Conservation (phyloP, 2,329 filamentous ascomycete genomes). For the Pestalotiopsis sp. region DNA sequence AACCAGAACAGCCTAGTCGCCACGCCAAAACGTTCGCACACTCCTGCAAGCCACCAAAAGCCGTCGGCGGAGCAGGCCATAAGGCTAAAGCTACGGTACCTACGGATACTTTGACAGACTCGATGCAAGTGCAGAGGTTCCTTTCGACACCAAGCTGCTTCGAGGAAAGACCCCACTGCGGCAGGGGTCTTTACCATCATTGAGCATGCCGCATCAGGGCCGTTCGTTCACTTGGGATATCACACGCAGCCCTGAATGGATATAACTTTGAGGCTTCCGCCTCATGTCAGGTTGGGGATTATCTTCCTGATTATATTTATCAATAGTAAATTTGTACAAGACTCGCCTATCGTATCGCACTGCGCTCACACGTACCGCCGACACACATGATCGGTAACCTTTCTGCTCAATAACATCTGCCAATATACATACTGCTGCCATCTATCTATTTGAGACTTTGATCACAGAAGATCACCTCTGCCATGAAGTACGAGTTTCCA, state of each 20-base stretch:
- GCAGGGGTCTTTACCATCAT: constrained; percentile 1
- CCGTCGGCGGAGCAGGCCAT: background rate
- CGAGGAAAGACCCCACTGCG: background rate
- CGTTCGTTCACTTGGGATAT: background rate
- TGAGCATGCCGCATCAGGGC: background rate
- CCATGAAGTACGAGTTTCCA: constrained; percentile 34
- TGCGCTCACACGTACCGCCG: background rate
- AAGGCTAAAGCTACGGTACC: background rate
- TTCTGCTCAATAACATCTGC: background rate
- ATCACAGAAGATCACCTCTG: background rate
- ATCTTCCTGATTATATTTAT: background rate
- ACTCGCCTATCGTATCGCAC: background rate
- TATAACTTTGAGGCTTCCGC: constrained; percentile 7
- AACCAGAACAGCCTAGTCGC: background rate
- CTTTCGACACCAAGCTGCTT: background rate
- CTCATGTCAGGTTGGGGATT: background rate
- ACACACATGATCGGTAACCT: background rate
- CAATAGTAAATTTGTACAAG: background rate
- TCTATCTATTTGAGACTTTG: no score
- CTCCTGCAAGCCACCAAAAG: background rate
- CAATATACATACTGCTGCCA: background rate
- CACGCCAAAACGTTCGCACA: background rate
- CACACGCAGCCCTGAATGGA: background rate
- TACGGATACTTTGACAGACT: constrained; percentile 5
- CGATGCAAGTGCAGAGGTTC: background rate